Base-by-base conservation (phyloP, 2,329 filamentous ascomycete genomes). In the Lasiodiplodia theobromae region DNA sequence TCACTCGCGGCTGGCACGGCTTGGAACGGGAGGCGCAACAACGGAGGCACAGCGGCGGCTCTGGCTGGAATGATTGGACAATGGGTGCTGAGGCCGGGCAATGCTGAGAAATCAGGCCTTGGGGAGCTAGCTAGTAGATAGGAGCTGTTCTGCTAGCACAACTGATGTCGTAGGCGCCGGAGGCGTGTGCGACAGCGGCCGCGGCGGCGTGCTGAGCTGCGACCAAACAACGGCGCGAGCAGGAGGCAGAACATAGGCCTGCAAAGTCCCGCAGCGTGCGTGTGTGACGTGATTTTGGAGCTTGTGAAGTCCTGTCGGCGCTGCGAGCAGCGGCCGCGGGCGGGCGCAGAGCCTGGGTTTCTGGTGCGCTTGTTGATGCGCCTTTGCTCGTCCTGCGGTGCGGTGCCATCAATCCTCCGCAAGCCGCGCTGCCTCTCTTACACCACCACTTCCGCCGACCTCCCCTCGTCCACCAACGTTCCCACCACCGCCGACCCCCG, bases 401-500 rank as follows among this genome's bases (percentile, higher is more conserved):
- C 66, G 66, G 56, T 68, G 56, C 44, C 56, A 44, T 65, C 62
- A 47, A 49, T 68, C 57, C 66, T 68, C 56, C 66, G 66, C 56
- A 51, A 54, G 57, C 66, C 66, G 66, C 66, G 37, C 56, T 68
- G 49, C 56, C 49, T 62, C 54, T 62, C 57, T 63, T 44, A 44
- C 54, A 44, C 56, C 57, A 68, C 66, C 66, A 68, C 66, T 57
- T 62, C 56, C 66, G 56, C 51, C 66, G 66, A 62, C 47, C 57
- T 63, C 66, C 57, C 66, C 57, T 54, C 66, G 51, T 25, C 25
- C 66, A 47, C 47, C 66, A 57, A 49, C 49, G 40, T 47, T 37
- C 57, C 56, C 56, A 52, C 44, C 66, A 34, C 31, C 57, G 47
- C 56, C 66, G 34, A 63, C 57, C 47, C 40, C 51, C 66, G 28